Conservation (phyloP, 2,329 filamentous ascomycete species). For the Phaeosphaeriaceae sp. region DNA sequence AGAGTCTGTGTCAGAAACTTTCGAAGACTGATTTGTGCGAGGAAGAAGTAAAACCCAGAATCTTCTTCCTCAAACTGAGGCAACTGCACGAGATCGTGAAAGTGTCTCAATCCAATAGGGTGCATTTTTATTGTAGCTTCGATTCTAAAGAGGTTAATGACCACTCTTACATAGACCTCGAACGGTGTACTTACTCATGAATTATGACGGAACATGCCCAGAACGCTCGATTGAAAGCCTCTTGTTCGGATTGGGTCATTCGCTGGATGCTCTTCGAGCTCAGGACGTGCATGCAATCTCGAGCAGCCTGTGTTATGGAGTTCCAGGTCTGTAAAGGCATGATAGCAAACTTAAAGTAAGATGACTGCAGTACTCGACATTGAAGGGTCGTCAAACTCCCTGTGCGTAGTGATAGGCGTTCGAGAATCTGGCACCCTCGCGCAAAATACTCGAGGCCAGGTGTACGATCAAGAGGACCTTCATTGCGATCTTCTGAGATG, state of each 20-base stretch:
- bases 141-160: constrained; percentile 8
- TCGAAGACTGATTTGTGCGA: constrained; percentile 35
- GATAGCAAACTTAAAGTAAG: constrained; percentile 35
- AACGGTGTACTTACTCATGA: constrained; percentile 20
- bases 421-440: constrained; percentile 27
- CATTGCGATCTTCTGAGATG: constrained; percentile 25
- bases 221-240: constrained; percentile 35
- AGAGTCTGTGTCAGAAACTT: constrained; percentile 36
- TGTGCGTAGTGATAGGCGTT: constrained; percentile 27
- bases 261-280: constrained; percentile 25
- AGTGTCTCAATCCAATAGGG: constrained; percentile 35
- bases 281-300: constrained; percentile 36
- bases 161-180: no score
- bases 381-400: constrained; percentile 29
- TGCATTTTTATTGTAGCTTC: constrained; percentile 40
- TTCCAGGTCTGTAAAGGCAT: constrained; percentile 35
- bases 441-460: constrained; percentile 36
- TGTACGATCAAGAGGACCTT: constrained; percentile 14
- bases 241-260: constrained; percentile 23
- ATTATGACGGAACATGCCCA: constrained; percentile 35
- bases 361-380: constrained; percentile 35
- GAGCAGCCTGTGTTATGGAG: constrained; percentile 28
- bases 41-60: constrained; percentile 35
- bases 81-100: constrained; percentile 37
- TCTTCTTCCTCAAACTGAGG: constrained; percentile 36